Conservation (phyloP, 2,329 filamentous ascomycete genomes). For the Alternaria longipes region DNA sequence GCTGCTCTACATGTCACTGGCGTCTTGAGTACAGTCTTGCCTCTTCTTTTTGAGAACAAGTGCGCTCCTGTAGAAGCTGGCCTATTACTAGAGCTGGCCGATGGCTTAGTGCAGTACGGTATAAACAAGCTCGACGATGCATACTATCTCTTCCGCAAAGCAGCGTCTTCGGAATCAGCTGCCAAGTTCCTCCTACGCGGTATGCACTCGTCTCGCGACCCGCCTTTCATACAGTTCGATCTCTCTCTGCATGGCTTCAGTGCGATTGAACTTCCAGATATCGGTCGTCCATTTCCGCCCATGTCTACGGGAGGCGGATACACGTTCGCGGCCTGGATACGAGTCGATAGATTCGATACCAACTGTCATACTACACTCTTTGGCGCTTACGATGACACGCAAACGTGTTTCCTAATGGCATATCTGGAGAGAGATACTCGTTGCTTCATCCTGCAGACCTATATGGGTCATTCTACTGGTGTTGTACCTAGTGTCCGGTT, state of each 20-base stretch:
- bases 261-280: conserved; percentile 86
- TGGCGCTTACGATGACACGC: conserved; percentile 88
- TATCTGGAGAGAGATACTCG: conserved; percentile 94
- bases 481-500: conserved; percentile 88
- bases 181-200: conserved; percentile 78
- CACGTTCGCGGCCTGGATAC: conserved; percentile 88
- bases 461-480: conserved; percentile 75
- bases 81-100: conserved; percentile 72
- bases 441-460: conserved; percentile 96
- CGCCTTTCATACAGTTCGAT: conserved; percentile 93
- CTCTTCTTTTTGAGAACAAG: conserved; percentile 47
- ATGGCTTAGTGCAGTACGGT: conserved; percentile 75
- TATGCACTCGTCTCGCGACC: conserved; percentile 76
- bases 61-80: conserved; percentile 40
- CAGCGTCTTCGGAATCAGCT: conserved; percentile 60
- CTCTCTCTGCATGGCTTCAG: conserved; percentile 86
- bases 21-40: conserved; percentile 47
- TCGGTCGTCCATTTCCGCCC: conserved; percentile 87
- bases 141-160: conserved; percentile 73
- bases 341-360: conserved; percentile 85
- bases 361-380: conserved; percentile 93
- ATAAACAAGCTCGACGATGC: conserved; percentile 84
- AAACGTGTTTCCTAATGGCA: conserved; percentile 91
- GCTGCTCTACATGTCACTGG: conserved; percentile 50
- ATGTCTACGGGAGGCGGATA: conserved; percentile 78